A percentile compares a stretch with the other conserved stretches of the same genome.
Conservation (phyloP, 2,329 filamentous ascomycete species). For the Fusarium nelsonii region DNA sequence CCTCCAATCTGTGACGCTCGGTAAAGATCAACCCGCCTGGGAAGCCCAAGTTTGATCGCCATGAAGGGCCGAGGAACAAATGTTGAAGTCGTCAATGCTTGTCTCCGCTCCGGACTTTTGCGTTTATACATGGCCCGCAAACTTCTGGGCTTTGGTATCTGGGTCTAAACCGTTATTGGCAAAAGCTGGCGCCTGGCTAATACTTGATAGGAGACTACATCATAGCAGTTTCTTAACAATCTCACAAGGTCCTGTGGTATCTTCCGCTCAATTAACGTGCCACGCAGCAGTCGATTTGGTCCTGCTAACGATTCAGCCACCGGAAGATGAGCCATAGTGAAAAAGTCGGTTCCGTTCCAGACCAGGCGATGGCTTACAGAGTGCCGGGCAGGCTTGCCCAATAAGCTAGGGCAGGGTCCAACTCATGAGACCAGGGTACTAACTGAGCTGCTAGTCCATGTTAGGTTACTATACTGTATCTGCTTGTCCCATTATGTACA, state of each 20-base stretch:
- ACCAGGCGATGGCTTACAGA: slow-evolving; percentile 37
- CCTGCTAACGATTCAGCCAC: slow-evolving; percentile 12
- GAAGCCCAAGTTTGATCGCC: slow-evolving; percentile 11
- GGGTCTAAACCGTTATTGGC: slow-evolving; percentile 1
- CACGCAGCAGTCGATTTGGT: background rate
- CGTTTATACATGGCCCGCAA: slow-evolving; percentile 10
- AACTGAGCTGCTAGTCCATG: background rate
- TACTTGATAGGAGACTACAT: background rate
- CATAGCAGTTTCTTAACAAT: slow-evolving; percentile 1
- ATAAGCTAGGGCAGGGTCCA: slow-evolving; percentile 22
- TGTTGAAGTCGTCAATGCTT: slow-evolving; percentile 1
- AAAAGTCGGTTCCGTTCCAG: slow-evolving; percentile 35
- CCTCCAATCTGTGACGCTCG: background rate
- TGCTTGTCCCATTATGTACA: background rate
- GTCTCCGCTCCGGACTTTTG: slow-evolving; percentile 7
- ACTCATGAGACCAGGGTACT: background rate
- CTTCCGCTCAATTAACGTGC: background rate
- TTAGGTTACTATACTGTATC: background rate
- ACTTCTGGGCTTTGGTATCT: background rate
- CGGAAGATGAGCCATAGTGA: slow-evolving; percentile 2
- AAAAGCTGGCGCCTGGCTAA: background rate
- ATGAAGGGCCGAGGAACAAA: slow-evolving; percentile 11
- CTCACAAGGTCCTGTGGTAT: background rate
- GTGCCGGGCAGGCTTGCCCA: slow-evolving; percentile 32
- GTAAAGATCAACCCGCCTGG: background rate